Conservation (phyloP, 2,329 filamentous ascomycete species). For the Alternaria dauci region DNA sequence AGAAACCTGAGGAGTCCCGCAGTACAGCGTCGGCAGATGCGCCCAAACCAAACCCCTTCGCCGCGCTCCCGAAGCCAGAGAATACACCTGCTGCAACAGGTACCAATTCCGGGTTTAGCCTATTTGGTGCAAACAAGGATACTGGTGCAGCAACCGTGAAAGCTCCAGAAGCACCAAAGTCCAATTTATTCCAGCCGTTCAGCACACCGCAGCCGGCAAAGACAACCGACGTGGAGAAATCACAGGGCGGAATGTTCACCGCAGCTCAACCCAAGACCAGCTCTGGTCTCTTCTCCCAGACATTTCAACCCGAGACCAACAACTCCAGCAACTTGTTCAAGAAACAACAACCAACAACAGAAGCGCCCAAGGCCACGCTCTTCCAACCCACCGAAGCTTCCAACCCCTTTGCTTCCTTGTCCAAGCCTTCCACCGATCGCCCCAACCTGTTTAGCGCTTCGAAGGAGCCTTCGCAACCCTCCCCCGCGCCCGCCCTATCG, state of each 20-base stretch:
- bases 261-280: slow-evolving; percentile 32
- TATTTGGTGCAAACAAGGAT: slow-evolving; percentile 30
- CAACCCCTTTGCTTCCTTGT: slow-evolving; percentile 28
- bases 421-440: slow-evolving; percentile 21
- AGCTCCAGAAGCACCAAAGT: slow-evolving; percentile 25
- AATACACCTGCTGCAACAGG: slow-evolving; percentile 12
- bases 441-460: slow-evolving; percentile 27
- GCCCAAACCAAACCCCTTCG: slow-evolving; percentile 33
- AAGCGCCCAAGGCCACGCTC: slow-evolving; percentile 19
- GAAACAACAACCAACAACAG: slow-evolving; percentile 18
- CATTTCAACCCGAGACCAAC: slow-evolving; percentile 24
- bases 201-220: slow-evolving; percentile 36
- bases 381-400: slow-evolving; percentile 13
- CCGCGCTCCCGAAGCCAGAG: slow-evolving; percentile 25
- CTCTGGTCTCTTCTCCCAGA: slow-evolving; percentile 30
- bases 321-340: slow-evolving; percentile 21
- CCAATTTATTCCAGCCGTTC: slow-evolving; percentile 32
- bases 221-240: slow-evolving; percentile 23
- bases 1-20: slow-evolving; percentile 20
- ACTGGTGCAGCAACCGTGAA: slow-evolving; percentile 13
- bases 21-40: slow-evolving; percentile 23
- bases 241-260: slow-evolving; percentile 26
- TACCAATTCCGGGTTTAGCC: slow-evolving; percentile 17
- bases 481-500: slow-evolving; percentile 23
- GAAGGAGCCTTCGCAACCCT: slow-evolving; percentile 22